Evolutionary conservation across 768 basidiomycete genomes (phyloP).

Genomic region (Calocera cornea): DNA sequence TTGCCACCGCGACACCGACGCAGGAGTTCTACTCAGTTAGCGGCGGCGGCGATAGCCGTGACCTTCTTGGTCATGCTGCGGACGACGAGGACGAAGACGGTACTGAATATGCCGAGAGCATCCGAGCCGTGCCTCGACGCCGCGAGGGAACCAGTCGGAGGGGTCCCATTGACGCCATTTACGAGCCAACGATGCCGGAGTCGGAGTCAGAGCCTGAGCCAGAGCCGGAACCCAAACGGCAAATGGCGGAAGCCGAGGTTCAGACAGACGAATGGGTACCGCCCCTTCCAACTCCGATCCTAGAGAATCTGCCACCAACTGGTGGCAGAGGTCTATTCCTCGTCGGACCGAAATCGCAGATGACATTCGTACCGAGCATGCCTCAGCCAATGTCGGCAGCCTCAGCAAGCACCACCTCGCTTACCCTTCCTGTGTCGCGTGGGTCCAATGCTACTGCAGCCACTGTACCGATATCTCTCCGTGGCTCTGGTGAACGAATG

Average conservation of each 20-base stretch:
- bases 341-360: conserved; percentile 15
- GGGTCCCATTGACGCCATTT: background rate
- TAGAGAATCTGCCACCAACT: background rate
- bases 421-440: background rate
- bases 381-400: background rate
- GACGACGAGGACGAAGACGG: conserved; percentile 32
- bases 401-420: background rate
- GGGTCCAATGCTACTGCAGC: background rate
- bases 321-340: conserved; percentile 2
- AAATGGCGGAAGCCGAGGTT: conserved; percentile 45
- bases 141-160: background rate
- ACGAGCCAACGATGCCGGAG: background rate
- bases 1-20: conserved; percentile 48
- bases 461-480: background rate
- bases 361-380: background rate
- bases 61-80: conserved; percentile 24
- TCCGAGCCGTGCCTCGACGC: conserved; percentile 35
- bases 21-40: conserved; percentile 65
- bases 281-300: conserved; percentile 22
- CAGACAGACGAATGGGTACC: conserved; percentile 68
- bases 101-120: conserved; percentile 43
- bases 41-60: conserved; percentile 53
- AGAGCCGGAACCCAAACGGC: conserved; percentile 43
- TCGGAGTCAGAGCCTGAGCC: conserved; percentile 19
- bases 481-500: background rate